Evolutionary conservation across 441 rosid genomes (phyloP).

Genomic region (Erodium texanum): DNA sequence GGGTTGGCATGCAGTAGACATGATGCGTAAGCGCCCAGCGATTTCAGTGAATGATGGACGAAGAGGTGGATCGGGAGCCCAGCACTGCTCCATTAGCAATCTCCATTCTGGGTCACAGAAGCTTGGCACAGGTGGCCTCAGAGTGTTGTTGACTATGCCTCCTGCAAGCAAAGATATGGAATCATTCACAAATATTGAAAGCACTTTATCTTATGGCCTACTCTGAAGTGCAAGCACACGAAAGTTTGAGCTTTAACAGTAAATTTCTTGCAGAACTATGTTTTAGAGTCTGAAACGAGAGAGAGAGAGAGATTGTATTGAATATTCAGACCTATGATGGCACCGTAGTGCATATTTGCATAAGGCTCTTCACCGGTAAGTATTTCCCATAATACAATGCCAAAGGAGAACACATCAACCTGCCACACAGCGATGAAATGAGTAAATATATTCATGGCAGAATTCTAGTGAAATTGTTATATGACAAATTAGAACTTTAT

Average conservation of each 20-base stretch:
- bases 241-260: no score
- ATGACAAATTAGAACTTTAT: not conserved
- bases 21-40: conserved; percentile 9
- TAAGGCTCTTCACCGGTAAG: conserved; percentile 68
- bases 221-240: not conserved
- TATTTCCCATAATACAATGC: conserved; percentile 65
- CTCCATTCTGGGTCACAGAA: conserved; percentile 49
- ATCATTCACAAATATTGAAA: not conserved
- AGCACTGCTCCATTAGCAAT: conserved; percentile 60
- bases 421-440: conserved; percentile 11
- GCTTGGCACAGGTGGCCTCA: conserved; percentile 51
- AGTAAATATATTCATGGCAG: not conserved
- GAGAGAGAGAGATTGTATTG: not conserved
- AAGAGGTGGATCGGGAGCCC: conserved; percentile 52
- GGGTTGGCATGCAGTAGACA: not conserved
- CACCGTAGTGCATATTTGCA: conserved; percentile 59
- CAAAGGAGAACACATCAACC: conserved; percentile 69
- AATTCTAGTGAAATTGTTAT: not conserved
- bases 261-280: no score
- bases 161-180: conserved; percentile 25
- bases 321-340: conserved; percentile 41
- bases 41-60: conserved; percentile 53
- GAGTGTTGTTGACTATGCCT: conserved; percentile 62
- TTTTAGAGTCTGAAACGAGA: no score
- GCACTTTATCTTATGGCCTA: not conserved